A percentile compares a stretch with the other conserved stretches of the same genome.
These are phyloP conservation scores for Neurospora sp. DNA, from an alignment of 2,329 filamentous ascomycete species.

Conservation along the genomic window DNA sequence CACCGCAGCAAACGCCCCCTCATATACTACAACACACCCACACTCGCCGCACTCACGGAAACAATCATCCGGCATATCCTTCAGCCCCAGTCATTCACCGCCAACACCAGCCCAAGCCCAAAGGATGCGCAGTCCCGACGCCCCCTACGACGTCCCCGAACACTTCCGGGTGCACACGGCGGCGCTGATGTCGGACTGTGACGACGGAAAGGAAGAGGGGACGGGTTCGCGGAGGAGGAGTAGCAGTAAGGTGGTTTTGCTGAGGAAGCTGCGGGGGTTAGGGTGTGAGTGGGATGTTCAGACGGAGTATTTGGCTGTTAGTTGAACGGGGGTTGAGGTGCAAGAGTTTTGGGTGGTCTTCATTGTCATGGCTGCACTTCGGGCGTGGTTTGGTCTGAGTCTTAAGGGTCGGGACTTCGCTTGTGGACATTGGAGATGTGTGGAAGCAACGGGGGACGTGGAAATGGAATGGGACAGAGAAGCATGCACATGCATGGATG, in stretches of 20 bases:
- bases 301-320: constrained; percentile 18
- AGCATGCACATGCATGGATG: not conserved
- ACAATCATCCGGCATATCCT: not conserved
- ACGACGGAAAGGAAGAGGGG: not conserved
- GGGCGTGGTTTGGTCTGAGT: not conserved
- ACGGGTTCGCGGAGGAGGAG: constrained; percentile 21
- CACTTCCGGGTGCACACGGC: constrained; percentile 21
- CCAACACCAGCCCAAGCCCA: not conserved
- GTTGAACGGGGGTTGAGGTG: not conserved
- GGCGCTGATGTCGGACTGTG: constrained; percentile 12
- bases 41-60: not conserved
- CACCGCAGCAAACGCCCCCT: not conserved
- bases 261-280: constrained; percentile 20
- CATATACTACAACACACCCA: not conserved
- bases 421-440: not conserved
- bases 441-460: not conserved
- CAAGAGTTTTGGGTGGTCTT: not conserved
- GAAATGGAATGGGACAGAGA: not conserved
- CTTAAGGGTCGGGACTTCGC: not conserved
- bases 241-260: constrained; percentile 22
- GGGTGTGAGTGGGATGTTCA: constrained; percentile 22
- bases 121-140: constrained; percentile 14
- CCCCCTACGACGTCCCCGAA: constrained; percentile 25
- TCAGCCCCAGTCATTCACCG: constrained; percentile 1
- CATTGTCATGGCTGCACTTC: not conserved